Conservation (phyloP, 1,284 basidiomycete species). For the Cystobasidiaceae sp. region DNA sequence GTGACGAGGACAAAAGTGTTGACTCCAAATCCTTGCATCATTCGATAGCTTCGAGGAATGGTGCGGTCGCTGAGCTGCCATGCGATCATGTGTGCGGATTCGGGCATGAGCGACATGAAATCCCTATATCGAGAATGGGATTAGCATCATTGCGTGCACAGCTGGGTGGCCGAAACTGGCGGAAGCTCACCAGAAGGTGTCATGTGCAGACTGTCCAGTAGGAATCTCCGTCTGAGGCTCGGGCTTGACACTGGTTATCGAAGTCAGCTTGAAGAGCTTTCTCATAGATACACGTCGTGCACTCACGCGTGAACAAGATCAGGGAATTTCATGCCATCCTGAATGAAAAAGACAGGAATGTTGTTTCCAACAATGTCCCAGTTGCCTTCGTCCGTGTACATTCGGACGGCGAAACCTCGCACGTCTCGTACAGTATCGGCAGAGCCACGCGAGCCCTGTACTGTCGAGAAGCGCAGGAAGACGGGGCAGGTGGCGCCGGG, state of each 20-base stretch:
- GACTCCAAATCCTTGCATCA: slow-evolving; percentile 62
- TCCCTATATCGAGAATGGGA: not conserved
- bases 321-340: slow-evolving; percentile 71
- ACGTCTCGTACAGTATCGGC: slow-evolving; percentile 73
- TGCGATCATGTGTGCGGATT: slow-evolving; percentile 67
- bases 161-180: slow-evolving; percentile 62
- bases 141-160: not conserved
- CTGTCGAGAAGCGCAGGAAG: slow-evolving; percentile 76
- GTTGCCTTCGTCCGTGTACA: slow-evolving; percentile 73
- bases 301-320: slow-evolving; percentile 66
- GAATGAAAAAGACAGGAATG: slow-evolving; percentile 18
- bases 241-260: slow-evolving; percentile 54
- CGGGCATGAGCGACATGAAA: slow-evolving; percentile 50
- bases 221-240: slow-evolving; percentile 68
- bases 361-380: slow-evolving; percentile 57
- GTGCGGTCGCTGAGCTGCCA: slow-evolving; percentile 77
- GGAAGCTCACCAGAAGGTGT: slow-evolving; percentile 69
- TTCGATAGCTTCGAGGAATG: slow-evolving; percentile 71
- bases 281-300: no score
- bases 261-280: not conserved
- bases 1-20: slow-evolving; percentile 55
- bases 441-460: slow-evolving; percentile 67
- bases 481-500: slow-evolving; percentile 60
- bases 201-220: slow-evolving; percentile 55
- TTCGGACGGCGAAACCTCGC: slow-evolving; percentile 72